Conservation (phyloP, 148 eudicot genomes). For the Amaranthus hypochondriacus region DNA sequence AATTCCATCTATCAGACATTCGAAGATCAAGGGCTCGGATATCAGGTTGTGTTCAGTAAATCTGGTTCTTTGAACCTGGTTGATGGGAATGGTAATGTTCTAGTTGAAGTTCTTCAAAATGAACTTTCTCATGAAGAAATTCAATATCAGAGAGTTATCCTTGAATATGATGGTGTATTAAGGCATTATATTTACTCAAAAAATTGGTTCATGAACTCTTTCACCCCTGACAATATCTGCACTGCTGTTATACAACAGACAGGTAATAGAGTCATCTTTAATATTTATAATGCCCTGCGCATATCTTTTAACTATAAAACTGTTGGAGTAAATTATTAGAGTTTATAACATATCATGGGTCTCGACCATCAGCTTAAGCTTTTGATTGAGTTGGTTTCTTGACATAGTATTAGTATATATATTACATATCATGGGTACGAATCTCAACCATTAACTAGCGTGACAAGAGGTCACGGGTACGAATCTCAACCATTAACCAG, state of each 20-base stretch:
- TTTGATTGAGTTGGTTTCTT: no score
- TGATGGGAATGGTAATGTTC: conserved; percentile 13
- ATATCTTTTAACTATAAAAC: no score
- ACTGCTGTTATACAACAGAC: conserved; percentile 13
- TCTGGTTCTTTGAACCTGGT: conserved; percentile 20
- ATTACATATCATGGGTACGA: no score
- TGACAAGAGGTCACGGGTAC: no score
- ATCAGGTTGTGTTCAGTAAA: conserved; percentile 22
- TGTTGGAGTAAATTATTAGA: no score
- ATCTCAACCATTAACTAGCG: no score
- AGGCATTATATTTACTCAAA: conserved; percentile 26
- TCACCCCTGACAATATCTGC: conserved; percentile 21
- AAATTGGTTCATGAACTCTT: conserved; percentile 23
- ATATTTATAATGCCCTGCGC: no score
- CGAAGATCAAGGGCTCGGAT: not conserved
- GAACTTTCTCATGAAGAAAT: not conserved
- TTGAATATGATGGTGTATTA: conserved; percentile 38
- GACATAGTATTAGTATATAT: no score
- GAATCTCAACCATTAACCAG: no score
- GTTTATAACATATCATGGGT: no score
- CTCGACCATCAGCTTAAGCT: no score
- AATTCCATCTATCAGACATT: conserved; percentile 7
- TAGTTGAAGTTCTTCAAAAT: not conserved
- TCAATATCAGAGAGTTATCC: conserved; percentile 27
- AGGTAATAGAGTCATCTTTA: conserved; percentile 13